Evolutionary conservation across 345 rosid species (phyloP).

Genomic region (Hypericum perforatum): DNA sequence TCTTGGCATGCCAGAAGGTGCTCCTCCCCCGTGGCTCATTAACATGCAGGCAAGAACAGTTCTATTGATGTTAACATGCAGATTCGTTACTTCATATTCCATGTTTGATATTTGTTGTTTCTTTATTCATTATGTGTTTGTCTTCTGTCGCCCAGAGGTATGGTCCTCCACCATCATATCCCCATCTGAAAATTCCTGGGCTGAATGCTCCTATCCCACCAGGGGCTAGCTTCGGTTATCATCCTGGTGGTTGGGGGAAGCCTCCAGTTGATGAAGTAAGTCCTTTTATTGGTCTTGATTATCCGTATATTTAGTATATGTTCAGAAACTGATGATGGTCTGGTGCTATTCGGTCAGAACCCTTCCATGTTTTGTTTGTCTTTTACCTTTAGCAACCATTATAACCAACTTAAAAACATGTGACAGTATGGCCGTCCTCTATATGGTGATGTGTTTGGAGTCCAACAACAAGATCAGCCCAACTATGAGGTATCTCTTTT

Average conservation of each 20-base stretch:
- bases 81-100: too few relatives aligned
- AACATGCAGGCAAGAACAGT: constrained; percentile 77
- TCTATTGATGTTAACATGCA: too few relatives aligned
- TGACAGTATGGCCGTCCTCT: constrained; percentile 78
- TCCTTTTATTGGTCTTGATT: not conserved
- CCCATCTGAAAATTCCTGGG: constrained; percentile 93
- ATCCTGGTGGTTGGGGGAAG: constrained; percentile 99
- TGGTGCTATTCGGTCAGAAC: too few relatives aligned
- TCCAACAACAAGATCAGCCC: constrained; percentile 88
- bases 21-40: constrained; percentile 99
- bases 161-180: constrained; percentile 98
- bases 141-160: constrained; percentile 54
- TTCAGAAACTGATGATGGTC: not conserved
- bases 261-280: constrained; percentile 99
- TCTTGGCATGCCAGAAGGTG: constrained; percentile 98
- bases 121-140: not conserved
- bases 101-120: too few relatives aligned
- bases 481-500: constrained; percentile 60
- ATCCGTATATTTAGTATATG: not conserved
- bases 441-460: constrained; percentile 99
- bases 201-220: constrained; percentile 92
- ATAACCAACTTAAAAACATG: too few relatives aligned
- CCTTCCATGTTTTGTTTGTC: too few relatives aligned
- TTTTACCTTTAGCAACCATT: too few relatives aligned
- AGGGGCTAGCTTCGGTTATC: constrained; percentile 96